Conservation (phyloP, 139 green algal species). For the Micractinium sp. region DNA sequence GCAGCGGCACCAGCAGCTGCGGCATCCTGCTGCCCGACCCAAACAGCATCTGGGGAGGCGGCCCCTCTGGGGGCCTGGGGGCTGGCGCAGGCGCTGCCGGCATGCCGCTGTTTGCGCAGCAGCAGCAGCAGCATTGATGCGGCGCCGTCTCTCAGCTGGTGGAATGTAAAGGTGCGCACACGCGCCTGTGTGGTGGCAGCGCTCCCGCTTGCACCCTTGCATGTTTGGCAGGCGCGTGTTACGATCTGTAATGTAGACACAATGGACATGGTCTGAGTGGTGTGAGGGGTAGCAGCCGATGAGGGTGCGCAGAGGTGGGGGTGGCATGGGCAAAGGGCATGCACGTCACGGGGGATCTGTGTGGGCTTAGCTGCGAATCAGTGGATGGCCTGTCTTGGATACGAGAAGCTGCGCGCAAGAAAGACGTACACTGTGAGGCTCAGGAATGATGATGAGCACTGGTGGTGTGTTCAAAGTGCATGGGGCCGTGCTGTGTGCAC, state of each 20-base stretch:
- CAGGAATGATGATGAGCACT: too few species aligned
- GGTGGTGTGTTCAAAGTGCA: too few species aligned
- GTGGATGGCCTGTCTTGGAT: background rate
- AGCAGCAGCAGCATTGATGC: background rate
- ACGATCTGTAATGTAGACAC: too few species aligned
- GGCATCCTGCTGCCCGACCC: background rate
- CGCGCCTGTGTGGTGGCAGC: too few species aligned
- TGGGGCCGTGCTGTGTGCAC: too few species aligned
- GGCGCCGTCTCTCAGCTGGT: too few species aligned
- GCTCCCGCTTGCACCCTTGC: too few species aligned
- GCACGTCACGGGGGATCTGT: background rate
- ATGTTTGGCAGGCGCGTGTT: too few species aligned
- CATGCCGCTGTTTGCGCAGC: background rate
- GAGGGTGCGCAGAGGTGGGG: background rate
- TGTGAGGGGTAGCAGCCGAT: background rate
- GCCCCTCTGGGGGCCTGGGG: background rate
- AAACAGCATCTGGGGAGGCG: background rate
- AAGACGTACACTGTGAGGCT: too few species aligned
- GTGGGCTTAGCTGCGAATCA: background rate
- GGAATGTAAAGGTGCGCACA: too few species aligned
- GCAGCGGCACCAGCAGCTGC: background rate
- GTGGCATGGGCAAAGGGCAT: background rate
- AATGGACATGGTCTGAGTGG: too few species aligned
- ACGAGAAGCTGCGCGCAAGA: background rate
- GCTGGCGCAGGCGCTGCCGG: background rate